Evolutionary conservation across 1,139 yeast genomes (phyloP), one percentile per base, ranked within the genome.

Genomic region (Hyphopichia buzzinii): DNA sequence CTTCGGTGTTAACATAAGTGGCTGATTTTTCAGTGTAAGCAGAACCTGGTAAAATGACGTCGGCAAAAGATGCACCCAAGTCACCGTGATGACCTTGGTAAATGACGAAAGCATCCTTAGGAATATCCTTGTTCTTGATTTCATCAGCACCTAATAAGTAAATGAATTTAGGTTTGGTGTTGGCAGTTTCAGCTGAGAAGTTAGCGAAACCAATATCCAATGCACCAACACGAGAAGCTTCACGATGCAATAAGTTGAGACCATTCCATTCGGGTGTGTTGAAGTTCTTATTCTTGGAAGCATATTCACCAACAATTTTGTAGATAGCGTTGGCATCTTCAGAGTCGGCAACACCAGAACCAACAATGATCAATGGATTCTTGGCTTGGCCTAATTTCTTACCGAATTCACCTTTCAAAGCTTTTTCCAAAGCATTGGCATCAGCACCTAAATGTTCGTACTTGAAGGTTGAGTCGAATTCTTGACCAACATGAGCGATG

Each of bases 21-120:
- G 85, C 92, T 24, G 83, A 67, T 67, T 87, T 87, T 62, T 87
- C 96, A 30, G 96, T 87, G 74, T 84, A 87, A 30, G 96, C 95
- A 27, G 92, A 75, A 37, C 92, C 92, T 39, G 96, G 96, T 49
- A 87, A 75, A 42, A 87, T 77, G 30, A 87, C 95, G 58, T 87
- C 95, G 33, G 96, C 96, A 51, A 79, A 77, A 14, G 92, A 83
- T 23, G 96, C 96, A 50, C 96, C 96, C 27, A 77, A 62, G 50
- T 87, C 96, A 67, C 96, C 96, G 63, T 87, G 95, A 62, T 87
- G 96, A 39, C 96, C 96, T 67, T 87, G 90, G 67, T 87, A 87
- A 38, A 87, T 82, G 26, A 87, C 96, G 59, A 87, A 87, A 8
- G 96, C 89, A 57, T 87, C 94, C 60, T 74, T 71, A 49, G 95